Percentiles rank a stretch among this genome's conserved stretches.
phyloP scores from a whole-genome alignment of 768 basidiomycete genomes.

The Hemileccinum impolitum region DNA sequence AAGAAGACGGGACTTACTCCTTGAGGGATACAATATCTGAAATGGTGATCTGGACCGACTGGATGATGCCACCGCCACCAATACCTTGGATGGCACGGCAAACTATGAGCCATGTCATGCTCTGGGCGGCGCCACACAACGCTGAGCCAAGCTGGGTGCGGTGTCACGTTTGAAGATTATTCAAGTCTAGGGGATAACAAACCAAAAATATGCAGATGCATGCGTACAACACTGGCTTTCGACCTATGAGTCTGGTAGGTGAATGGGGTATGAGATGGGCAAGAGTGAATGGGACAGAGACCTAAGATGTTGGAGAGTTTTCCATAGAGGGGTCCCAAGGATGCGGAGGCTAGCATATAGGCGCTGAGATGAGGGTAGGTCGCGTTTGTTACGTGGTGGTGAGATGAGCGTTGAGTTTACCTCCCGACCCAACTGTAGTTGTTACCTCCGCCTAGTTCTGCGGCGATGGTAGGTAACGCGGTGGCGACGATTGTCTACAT shows the following conservation, averaged over 20 bases:
- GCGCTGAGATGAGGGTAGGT: slow-evolving; percentile 29
- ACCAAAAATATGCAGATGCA: slow-evolving; percentile 37
- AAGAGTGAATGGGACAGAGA: background rate
- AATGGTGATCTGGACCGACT: slow-evolving; percentile 36
- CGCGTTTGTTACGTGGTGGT: background rate
- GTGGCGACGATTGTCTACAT: slow-evolving; percentile 45
- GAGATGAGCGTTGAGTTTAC: slow-evolving; percentile 16
- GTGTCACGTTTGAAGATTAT: background rate
- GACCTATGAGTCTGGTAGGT: slow-evolving; percentile 20
- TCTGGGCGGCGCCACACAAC: slow-evolving; percentile 43
- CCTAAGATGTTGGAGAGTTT: slow-evolving; percentile 43
- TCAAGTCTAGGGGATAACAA: slow-evolving; percentile 4
- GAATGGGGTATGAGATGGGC: background rate
- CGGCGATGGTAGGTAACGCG: slow-evolving; percentile 49
- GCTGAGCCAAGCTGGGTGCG: slow-evolving; percentile 34
- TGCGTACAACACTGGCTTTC: slow-evolving; percentile 37
- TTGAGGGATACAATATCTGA: slow-evolving; percentile 37
- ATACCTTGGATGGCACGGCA: slow-evolving; percentile 42
- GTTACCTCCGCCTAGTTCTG: slow-evolving; percentile 40
- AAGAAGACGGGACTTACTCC: slow-evolving; percentile 24
- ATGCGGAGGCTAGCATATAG: slow-evolving; percentile 44
- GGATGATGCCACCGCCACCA: slow-evolving; percentile 39
- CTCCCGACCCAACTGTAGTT: slow-evolving; percentile 51
- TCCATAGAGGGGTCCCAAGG: slow-evolving; percentile 46
- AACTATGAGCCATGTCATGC: slow-evolving; percentile 40